Conservation (phyloP, 2,329 filamentous ascomycete genomes). For the Simplicillium aogashimaense region DNA sequence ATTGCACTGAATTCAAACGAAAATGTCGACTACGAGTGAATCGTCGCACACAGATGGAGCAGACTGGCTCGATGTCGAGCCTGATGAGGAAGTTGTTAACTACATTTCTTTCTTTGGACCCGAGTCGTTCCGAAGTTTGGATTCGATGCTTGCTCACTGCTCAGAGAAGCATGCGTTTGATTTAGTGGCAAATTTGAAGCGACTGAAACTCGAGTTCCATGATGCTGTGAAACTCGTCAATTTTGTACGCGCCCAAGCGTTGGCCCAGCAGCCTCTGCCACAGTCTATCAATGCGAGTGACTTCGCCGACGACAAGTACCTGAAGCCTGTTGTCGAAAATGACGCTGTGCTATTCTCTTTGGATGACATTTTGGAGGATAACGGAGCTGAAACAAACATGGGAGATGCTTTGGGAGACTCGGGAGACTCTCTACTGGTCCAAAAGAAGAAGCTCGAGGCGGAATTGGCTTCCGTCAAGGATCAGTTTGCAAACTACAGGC, state of each 20-base stretch:
- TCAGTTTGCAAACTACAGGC: conserved; percentile 56
- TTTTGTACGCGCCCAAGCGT: conserved; percentile 43
- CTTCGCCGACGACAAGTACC: conserved; percentile 68
- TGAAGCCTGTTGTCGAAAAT: conserved; percentile 79
- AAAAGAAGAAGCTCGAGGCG: conserved; percentile 47
- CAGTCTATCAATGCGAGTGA: conserved; percentile 49
- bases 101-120: conserved; percentile 62
- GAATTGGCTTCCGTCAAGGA: conserved; percentile 48
- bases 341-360: conserved; percentile 82
- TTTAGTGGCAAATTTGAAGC: conserved; percentile 48
- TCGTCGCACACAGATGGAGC: conserved; percentile 28
- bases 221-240: conserved; percentile 68
- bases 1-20: neutral
- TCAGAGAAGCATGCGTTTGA: conserved; percentile 58
- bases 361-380: conserved; percentile 56
- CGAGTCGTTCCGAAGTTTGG: conserved; percentile 52
- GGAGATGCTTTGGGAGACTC: conserved; percentile 6
- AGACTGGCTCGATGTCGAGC: conserved; percentile 46
- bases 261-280: conserved; percentile 35
- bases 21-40: conserved; percentile 16
- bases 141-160: conserved; percentile 59
- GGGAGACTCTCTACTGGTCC: conserved; percentile 30
- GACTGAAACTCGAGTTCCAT: conserved; percentile 58
- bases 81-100: conserved; percentile 51
- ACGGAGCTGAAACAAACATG: conserved; percentile 19